Conservation (phyloP, 345 rosid species). For the Bruguiera gymnorhiza region DNA sequence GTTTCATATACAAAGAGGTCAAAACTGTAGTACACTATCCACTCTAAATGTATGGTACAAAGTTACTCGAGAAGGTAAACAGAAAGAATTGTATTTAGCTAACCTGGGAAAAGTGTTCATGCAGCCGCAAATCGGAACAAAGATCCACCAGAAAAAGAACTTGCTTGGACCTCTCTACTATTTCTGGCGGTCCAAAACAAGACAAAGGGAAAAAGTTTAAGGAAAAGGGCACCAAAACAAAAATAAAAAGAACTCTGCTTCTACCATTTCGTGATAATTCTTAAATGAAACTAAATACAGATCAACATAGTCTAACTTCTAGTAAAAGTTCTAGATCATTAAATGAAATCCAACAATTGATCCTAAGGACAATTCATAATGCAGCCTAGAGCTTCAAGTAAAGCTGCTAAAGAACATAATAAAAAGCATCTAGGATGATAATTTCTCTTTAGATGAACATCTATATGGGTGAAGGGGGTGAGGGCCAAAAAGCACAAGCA, state of each 20-base stretch:
- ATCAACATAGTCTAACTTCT: too few relatives aligned
- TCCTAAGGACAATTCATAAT: too few relatives aligned
- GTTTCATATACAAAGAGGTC: conserved; percentile 11
- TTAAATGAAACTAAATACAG: too few relatives aligned
- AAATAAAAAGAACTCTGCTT: background rate
- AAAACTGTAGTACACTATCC: conserved; percentile 20
- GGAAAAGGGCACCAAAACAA: background rate
- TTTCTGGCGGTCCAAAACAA: conserved; percentile 24
- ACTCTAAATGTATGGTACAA: conserved; percentile 15
- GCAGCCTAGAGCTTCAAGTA: too few relatives aligned
- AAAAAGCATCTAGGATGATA: too few relatives aligned
- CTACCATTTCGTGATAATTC: too few relatives aligned
- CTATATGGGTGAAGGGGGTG: too few relatives aligned
- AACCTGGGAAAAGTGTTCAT: conserved; percentile 39
- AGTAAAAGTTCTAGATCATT: too few relatives aligned
- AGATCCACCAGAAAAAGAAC: conserved; percentile 24
- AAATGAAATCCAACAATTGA: too few relatives aligned
- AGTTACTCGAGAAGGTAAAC: conserved; percentile 5
- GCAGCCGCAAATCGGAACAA: conserved; percentile 20
- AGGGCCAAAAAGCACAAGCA: too few relatives aligned
- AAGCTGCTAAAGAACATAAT: too few relatives aligned
- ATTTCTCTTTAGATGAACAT: too few relatives aligned
- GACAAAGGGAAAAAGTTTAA: background rate
- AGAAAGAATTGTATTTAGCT: conserved; percentile 30
- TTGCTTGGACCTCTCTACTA: conserved; percentile 28